Evolutionary conservation across 768 basidiomycete species (phyloP).

Genomic region (Sutorius australiensis): DNA sequence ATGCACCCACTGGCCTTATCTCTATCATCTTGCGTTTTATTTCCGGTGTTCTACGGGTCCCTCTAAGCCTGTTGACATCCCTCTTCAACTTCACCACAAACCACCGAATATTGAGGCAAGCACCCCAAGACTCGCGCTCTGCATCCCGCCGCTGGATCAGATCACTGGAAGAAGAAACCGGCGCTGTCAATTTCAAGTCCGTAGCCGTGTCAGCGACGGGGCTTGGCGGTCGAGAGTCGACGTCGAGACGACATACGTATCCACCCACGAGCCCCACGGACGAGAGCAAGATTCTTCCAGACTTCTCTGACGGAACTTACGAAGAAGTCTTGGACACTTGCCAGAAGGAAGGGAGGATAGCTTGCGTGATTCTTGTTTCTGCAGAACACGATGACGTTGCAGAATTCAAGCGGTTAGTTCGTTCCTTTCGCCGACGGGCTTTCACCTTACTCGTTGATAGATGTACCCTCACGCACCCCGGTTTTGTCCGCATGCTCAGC

Average conservation of each 20-base stretch:
- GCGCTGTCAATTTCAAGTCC: constrained; percentile 57
- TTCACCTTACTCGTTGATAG: constrained; percentile 32
- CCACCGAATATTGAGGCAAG: constrained; percentile 38
- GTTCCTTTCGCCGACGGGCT: background rate
- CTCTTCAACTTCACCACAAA: constrained; percentile 43
- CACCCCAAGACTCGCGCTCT: constrained; percentile 40
- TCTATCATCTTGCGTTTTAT: constrained; percentile 53
- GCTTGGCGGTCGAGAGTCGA: constrained; percentile 44
- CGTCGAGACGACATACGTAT: constrained; percentile 31
- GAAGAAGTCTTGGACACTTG: constrained; percentile 72
- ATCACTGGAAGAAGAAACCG: constrained; percentile 81
- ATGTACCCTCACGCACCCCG: constrained; percentile 69
- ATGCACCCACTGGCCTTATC: constrained; percentile 47
- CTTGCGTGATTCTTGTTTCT: constrained; percentile 79
- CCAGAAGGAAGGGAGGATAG: constrained; percentile 67
- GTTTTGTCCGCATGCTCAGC: constrained; percentile 62
- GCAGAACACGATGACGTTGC: constrained; percentile 88
- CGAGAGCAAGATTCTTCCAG: constrained; percentile 59
- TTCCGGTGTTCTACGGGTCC: constrained; percentile 63
- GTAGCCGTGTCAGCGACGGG: constrained; percentile 35
- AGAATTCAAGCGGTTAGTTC: constrained; percentile 75
- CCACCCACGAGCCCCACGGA: constrained; percentile 29
- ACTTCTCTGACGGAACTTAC: constrained; percentile 78
- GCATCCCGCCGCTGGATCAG: constrained; percentile 75
- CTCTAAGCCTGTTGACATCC: constrained; percentile 48